Evolutionary conservation across 148 eudicot genomes (phyloP).

Genomic region (Rhododendron molle): DNA sequence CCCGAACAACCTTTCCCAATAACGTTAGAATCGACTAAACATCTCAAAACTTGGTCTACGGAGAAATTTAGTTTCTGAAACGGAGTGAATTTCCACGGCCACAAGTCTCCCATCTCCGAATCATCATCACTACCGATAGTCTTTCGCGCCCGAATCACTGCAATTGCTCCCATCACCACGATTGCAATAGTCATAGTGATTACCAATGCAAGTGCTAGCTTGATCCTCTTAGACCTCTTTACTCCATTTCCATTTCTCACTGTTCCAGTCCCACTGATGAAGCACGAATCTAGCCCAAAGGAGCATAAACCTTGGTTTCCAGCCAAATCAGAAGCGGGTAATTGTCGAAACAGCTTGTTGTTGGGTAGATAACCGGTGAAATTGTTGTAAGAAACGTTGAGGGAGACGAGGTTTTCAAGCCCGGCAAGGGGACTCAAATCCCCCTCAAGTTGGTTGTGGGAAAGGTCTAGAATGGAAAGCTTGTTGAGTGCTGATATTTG

Average conservation of each 20-base stretch:
- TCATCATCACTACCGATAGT: slow-evolving; percentile 44
- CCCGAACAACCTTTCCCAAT: slow-evolving; percentile 92
- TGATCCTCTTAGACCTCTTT: slow-evolving; percentile 42
- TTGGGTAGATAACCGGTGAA: slow-evolving; percentile 72
- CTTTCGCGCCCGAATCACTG: slow-evolving; percentile 53
- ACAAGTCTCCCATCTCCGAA: slow-evolving; percentile 64
- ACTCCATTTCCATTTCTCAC: slow-evolving; percentile 12
- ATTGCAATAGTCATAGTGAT: slow-evolving; percentile 50
- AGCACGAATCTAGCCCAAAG: slow-evolving; percentile 33
- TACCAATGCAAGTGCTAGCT: slow-evolving; percentile 55
- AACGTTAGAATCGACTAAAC: slow-evolving; percentile 66
- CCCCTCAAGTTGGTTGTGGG: slow-evolving; percentile 66
- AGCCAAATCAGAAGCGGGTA: slow-evolving; percentile 41
- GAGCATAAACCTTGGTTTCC: slow-evolving; percentile 64
- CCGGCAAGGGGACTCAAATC: slow-evolving; percentile 41
- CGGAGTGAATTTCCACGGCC: slow-evolving; percentile 85
- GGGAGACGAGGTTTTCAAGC: slow-evolving; percentile 65
- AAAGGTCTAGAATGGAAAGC: slow-evolving; percentile 63
- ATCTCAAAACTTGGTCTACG: slow-evolving; percentile 60
- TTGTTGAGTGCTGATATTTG: slow-evolving; percentile 56
- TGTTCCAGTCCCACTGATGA: neutral
- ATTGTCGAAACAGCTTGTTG: slow-evolving; percentile 69
- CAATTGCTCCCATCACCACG: slow-evolving; percentile 65
- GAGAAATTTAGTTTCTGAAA: slow-evolving; percentile 82
- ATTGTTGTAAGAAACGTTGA: slow-evolving; percentile 67